Evolutionary conservation across 139 green algal species (phyloP), one percentile per base, ranked within the genome.

Genomic region (Picocystis salinarum): DNA sequence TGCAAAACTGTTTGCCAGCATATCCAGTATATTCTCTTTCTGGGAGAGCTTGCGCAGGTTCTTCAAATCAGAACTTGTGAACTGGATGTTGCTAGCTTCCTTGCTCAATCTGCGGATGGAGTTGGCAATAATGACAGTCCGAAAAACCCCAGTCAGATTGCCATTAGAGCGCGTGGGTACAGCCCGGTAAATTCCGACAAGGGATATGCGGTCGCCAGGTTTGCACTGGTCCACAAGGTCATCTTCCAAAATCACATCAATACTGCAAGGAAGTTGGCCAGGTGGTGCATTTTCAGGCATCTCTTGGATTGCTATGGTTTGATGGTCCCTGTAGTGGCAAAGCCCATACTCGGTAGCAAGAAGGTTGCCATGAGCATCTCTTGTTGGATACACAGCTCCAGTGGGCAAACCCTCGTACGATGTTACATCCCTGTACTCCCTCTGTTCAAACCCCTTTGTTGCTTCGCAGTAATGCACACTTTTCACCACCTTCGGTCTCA

Each of bases 221-320:
- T 98, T 97, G 53, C 70, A 82, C 18, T 40, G 36, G 46, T 94
- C 84, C 5, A 83, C 69, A 24, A 82, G 48, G 39, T 82, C 70
- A 20, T 75, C 65, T 31, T 82, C 72, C 11, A 76, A 12, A 28
- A 77, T 55, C 10, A 92, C 60, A 50, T 92, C 80, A 11, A 76
- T 53, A 4, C 59, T 74, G 44, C 84, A 61, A 1, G 88, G 87
- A 52, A 98, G 67, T 75, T 95, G 85, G 3, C 87, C 87, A 13
- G 85, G 66, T 1, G 88, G 88, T 3, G 88, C 69, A 2, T 78
- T 92, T 66, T 98, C 88, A 9, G 88, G 88, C 48, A 95, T 81
- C 71, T 96, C 88, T 65, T 97, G 87, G 6, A 96, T 61, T 19
- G 67, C 71, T 9, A 92, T 31, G 1, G 69, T 53, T 61, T 73